phyloP scores from a whole-genome alignment of 176 grass and related monocot species.

The Oryza coarctata region DNA sequence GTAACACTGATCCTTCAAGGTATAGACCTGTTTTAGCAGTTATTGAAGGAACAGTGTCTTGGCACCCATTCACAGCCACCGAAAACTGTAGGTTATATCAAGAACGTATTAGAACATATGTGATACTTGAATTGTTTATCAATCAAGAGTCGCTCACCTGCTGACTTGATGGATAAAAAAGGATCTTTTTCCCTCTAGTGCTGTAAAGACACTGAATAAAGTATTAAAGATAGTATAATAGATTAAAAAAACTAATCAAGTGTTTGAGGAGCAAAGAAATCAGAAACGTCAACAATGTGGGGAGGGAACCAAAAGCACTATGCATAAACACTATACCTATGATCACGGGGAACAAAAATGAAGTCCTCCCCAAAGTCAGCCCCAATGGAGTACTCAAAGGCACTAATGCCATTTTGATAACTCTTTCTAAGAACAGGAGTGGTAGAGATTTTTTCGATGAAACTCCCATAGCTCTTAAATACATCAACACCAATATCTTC shows the following conservation, averaged over 20 bases:
- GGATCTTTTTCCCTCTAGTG: conserved; percentile 57
- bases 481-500: conserved; percentile 74
- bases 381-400: conserved; percentile 89
- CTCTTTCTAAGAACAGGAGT: conserved; percentile 52
- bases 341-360: conserved; percentile 74
- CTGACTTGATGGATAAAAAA: conserved; percentile 91
- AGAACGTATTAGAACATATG: conserved; percentile 5
- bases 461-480: conserved; percentile 57
- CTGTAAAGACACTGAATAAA: conserved; percentile 44
- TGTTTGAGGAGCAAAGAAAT: conserved; percentile 11
- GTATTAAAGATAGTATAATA: conserved; percentile 28
- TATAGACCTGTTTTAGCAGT: conserved; percentile 77
- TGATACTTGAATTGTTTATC: conserved; percentile 9
- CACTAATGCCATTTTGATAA: conserved; percentile 40
- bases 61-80: conserved; percentile 69
- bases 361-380: conserved; percentile 77
- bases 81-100: conserved; percentile 64
- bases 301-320: not conserved
- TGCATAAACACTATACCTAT: conserved; percentile 51
- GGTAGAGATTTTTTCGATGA: conserved; percentile 54
- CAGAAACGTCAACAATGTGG: conserved; percentile 7
- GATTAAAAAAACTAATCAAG: conserved; percentile 26
- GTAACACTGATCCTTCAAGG: conserved; percentile 82
- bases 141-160: conserved; percentile 51
- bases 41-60: conserved; percentile 63